Evolutionary conservation across 2,329 filamentous ascomycete genomes (phyloP).

Genomic region (Paecilomyces sp.): DNA sequence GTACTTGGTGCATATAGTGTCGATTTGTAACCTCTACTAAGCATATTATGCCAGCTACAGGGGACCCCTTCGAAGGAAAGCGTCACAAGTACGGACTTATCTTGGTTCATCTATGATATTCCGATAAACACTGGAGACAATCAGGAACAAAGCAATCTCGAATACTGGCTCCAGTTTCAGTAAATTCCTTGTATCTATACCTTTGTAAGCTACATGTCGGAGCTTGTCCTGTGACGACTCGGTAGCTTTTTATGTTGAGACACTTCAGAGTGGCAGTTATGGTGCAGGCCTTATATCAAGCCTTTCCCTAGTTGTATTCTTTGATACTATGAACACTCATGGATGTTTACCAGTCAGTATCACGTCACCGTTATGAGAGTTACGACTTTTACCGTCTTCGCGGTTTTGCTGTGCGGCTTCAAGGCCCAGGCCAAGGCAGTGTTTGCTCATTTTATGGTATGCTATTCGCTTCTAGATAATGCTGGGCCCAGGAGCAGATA

Average conservation of each 20-base stretch:
- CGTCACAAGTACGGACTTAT: not conserved
- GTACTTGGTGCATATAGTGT: not conserved
- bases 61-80: not conserved
- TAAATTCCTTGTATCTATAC: not conserved
- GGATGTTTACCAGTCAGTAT: too few relatives aligned
- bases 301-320: too few relatives aligned
- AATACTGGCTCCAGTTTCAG: not conserved
- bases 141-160: not conserved
- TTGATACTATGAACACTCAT: too few relatives aligned
- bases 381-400: not conserved
- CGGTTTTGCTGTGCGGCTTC: conserved; percentile 3
- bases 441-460: conserved; percentile 29
- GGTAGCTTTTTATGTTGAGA: too few relatives aligned
- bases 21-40: not conserved
- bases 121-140: not conserved
- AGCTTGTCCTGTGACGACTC: not conserved
- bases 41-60: not conserved
- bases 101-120: not conserved
- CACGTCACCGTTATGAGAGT: not conserved
- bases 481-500: too few relatives aligned
- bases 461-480: not conserved
- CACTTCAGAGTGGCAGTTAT: too few relatives aligned
- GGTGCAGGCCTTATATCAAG: too few relatives aligned
- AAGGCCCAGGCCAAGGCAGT: conserved; percentile 15
- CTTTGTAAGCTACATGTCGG: not conserved